Percentiles rank a stretch among this genome's conserved stretches.
These are phyloP conservation scores for Euphorbia schlechtendalii DNA, from an alignment of 441 rosid species.

Conservation along the genomic window DNA sequence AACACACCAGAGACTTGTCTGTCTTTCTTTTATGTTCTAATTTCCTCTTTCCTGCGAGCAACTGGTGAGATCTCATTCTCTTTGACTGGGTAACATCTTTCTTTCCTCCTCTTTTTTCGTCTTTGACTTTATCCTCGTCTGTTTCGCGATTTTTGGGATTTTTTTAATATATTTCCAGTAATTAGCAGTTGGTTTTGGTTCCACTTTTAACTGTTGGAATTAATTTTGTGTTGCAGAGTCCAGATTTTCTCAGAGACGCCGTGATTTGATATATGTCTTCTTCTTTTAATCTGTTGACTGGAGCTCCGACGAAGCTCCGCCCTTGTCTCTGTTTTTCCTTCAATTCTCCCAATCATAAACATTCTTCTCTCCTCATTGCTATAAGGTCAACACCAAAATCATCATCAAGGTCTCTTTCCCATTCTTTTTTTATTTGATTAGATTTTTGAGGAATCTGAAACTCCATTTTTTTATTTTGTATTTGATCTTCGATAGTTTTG, in stretches of 20 bases:
- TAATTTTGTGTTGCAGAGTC: background rate
- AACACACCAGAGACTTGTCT: background rate
- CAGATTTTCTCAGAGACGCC: conserved; percentile 3
- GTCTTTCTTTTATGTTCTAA: background rate
- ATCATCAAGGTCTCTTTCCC: background rate
- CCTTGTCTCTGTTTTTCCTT: conserved; percentile 5
- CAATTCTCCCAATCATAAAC: background rate
- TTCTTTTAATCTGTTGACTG: conserved; percentile 23
- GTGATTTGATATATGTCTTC: conserved; percentile 35
- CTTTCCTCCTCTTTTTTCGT: no score
- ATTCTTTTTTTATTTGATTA: background rate
- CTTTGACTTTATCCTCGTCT: background rate
- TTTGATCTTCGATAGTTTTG: background rate
- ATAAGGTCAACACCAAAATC: no score
- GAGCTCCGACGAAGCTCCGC: conserved; percentile 40
- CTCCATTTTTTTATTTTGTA: background rate
- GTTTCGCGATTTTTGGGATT: conserved; percentile 8
- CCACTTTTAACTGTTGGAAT: background rate
- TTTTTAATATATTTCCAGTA: background rate
- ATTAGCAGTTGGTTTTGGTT: background rate
- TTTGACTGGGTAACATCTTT: background rate
- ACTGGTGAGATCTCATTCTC: background rate
- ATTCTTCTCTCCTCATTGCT: background rate
- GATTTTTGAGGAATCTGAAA: no score
- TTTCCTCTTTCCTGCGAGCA: background rate